Evolutionary conservation across 306 rosid genomes (phyloP), one percentile per base, ranked within the genome.

Genomic region (Trifolium repens): DNA sequence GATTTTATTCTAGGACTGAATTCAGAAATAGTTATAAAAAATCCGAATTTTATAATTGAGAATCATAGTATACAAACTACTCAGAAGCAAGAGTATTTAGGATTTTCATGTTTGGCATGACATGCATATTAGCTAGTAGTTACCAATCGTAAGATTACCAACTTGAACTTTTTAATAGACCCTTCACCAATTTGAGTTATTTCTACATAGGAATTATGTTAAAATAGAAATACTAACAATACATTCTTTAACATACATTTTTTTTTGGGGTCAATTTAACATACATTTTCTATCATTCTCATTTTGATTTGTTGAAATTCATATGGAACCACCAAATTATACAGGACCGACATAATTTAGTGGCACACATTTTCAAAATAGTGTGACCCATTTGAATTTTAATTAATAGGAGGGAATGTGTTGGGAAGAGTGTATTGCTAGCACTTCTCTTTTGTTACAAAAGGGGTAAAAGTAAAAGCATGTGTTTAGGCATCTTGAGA

Each of bases 1-100:
- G 10, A 22, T 46, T 63, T 61, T 55, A 63, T 52, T 9, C 71
- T 39, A 69, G 19, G 71, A 67, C 32, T n/a, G 52, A 34, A 65
- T 44, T 37, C 13, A 74, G 9, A 49, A 47, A 39, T 8, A 61
- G 68, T 24, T 71, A 70, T 53, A 62, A 14, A 34, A 16, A 22
- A 43, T 52, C 30, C 1, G 46, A 58, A 30, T 17, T 17, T 42
- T 27, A 73, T 12, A 47, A 42, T 26, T 27, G 35, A 16, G 73
- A 63, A 9, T 62, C 27, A 4, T 32, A 32, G 35, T 32, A 32
- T 32, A 32, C 35, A 32, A 32, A 32, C 35, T 4, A 1, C 35
- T 32, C 35, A 32, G 35, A 32, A 32, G 35, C 35, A 24, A 5
- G n/a, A 52, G 73, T 57, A 39, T 52, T 67, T 68, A 57, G 40